phyloP scores from a whole-genome alignment of 495 filamentous ascomycete species.

The Hypoxylon crocopeplum region DNA sequence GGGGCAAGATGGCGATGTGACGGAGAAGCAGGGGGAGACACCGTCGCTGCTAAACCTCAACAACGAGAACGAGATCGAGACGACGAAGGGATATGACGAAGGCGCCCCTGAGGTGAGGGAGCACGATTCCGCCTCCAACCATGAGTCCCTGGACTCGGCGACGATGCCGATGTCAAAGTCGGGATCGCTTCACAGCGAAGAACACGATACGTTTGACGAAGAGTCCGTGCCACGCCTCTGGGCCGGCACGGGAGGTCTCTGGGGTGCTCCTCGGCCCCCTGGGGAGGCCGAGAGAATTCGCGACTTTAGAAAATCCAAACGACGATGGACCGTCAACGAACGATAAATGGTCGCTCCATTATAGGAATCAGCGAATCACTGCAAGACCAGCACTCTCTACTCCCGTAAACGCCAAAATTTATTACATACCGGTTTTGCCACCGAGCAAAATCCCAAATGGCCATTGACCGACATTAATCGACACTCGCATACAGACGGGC shows the following conservation, averaged over 20 bases:
- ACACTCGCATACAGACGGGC: too few relatives aligned
- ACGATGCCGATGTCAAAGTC: neutral
- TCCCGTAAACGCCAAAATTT: neutral
- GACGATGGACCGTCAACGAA: slow-evolving; percentile 56
- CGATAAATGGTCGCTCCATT: slow-evolving; percentile 19
- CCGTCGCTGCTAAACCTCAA: slow-evolving; percentile 57
- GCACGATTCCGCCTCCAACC: slow-evolving; percentile 1
- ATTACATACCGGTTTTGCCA: neutral
- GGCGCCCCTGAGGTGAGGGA: too few relatives aligned
- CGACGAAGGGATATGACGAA: slow-evolving; percentile 8
- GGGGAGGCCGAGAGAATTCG: slow-evolving; percentile 46
- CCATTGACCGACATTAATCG: neutral
- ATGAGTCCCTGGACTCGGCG: neutral
- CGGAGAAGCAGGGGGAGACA: slow-evolving; percentile 49
- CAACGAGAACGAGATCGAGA: slow-evolving; percentile 25
- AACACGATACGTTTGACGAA: slow-evolving; percentile 35
- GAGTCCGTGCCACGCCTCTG: slow-evolving; percentile 23
- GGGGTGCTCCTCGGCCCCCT: slow-evolving; percentile 45
- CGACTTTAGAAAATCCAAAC: slow-evolving; percentile 48
- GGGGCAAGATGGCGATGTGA: slow-evolving; percentile 35
- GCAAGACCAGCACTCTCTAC: neutral
- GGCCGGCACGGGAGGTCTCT: slow-evolving; percentile 44
- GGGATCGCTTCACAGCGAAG: slow-evolving; percentile 28
- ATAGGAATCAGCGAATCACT: neutral
- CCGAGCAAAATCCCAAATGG: neutral